Evolutionary conservation across 805 yeast species (phyloP).

Genomic region (Allodekkera sacchari): DNA sequence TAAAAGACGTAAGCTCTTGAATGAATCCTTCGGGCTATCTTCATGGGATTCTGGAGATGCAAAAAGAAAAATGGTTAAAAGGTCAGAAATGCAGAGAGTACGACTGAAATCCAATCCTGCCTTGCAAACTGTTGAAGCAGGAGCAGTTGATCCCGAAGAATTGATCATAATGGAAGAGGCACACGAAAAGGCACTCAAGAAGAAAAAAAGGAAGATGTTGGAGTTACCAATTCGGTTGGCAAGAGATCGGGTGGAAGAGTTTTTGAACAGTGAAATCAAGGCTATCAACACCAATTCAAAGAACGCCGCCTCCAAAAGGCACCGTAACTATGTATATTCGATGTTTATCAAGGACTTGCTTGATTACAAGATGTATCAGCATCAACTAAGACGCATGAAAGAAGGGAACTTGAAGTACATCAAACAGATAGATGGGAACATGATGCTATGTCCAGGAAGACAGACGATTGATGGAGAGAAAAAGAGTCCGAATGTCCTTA

Average conservation of each 20-base stretch:
- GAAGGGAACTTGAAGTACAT: slow-evolving; percentile 20
- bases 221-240: slow-evolving; percentile 15
- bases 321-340: slow-evolving; percentile 19
- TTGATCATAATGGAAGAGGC: slow-evolving; percentile 1
- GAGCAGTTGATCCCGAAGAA: slow-evolving; percentile 5
- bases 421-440: slow-evolving; percentile 6
- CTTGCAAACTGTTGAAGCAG: slow-evolving; percentile 7
- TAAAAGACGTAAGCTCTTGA: too few relatives aligned
- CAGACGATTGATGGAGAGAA: slow-evolving; percentile 3
- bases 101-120: slow-evolving; percentile 5
- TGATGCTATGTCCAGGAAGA: slow-evolving; percentile 5
- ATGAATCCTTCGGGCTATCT: too few relatives aligned
- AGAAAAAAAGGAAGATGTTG: slow-evolving; percentile 10
- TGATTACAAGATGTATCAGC: slow-evolving; percentile 12
- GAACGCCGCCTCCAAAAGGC: slow-evolving; percentile 14
- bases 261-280: slow-evolving; percentile 18
- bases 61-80: too few relatives aligned
- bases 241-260: slow-evolving; percentile 12
- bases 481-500: too few relatives aligned
- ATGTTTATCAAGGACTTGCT: slow-evolving; percentile 20
- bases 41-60: too few relatives aligned
- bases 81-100: too few relatives aligned
- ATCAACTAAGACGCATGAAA: slow-evolving; percentile 11
- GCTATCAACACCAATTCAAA: slow-evolving; percentile 18
- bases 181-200: slow-evolving; percentile 8